Conservation (phyloP, 148 eudicot genomes). For the Diospyros lotus region DNA sequence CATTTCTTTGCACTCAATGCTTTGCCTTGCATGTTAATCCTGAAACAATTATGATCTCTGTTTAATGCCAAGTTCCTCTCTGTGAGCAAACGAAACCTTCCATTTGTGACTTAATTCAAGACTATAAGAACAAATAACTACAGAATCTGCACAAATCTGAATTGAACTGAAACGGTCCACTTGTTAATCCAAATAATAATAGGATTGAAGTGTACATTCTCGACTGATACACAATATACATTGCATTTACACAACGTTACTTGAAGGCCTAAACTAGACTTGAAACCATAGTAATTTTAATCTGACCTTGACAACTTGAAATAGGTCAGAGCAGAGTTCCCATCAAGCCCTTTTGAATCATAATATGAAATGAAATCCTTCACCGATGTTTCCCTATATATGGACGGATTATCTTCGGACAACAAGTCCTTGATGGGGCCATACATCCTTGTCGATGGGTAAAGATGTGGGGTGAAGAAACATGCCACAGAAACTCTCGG, state of each 20-base stretch:
- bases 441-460: conserved; percentile 1
- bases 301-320: conserved; percentile 7
- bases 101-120: too few relatives aligned
- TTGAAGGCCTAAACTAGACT: background rate
- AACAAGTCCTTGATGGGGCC: conserved; percentile 18
- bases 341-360: conserved; percentile 18
- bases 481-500: conserved; percentile 29
- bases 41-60: too few relatives aligned
- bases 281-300: background rate
- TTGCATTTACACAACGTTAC: background rate
- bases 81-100: too few relatives aligned
- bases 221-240: background rate
- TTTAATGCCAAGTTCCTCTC: too few relatives aligned
- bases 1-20: too few relatives aligned
- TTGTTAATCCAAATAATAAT: background rate
- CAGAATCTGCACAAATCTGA: too few relatives aligned
- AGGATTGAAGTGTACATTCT: background rate
- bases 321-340: conserved; percentile 1
- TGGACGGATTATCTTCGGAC: conserved; percentile 14
- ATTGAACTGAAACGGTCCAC: too few relatives aligned
- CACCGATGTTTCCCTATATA: conserved; percentile 5
- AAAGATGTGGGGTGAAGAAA: conserved; percentile 19
- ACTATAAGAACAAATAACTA: too few relatives aligned
- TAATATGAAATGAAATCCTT: conserved; percentile 11
- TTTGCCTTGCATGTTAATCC: too few relatives aligned